A percentile compares a stretch with the other conserved stretches of the same genome.
These are phyloP conservation scores for Themeda triandra DNA, from an alignment of 176 grass and related monocot genomes.

Conservation along the genomic window DNA sequence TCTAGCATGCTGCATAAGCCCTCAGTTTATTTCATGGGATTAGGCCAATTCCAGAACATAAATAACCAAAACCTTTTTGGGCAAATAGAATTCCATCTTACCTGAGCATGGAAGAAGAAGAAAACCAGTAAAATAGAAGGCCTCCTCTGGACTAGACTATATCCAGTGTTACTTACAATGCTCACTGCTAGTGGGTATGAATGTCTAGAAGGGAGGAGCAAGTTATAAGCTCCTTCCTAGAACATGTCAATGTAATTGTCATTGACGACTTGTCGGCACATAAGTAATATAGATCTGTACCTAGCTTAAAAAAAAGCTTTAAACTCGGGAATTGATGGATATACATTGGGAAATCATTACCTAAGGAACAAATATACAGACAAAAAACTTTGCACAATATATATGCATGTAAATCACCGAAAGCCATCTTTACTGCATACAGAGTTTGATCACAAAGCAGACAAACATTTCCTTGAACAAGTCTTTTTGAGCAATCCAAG, in stretches of 20 bases:
- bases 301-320: too few species aligned
- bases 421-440: neutral
- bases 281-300: too few species aligned
- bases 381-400: too few species aligned
- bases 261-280: too few species aligned
- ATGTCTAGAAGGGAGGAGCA: too few species aligned
- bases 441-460: neutral
- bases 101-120: neutral
- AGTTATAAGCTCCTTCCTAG: too few species aligned
- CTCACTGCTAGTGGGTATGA: too few species aligned
- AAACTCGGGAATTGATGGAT: too few species aligned
- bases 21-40: neutral
- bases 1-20: neutral
- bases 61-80: neutral
- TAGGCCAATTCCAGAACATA: neutral
- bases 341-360: too few species aligned
- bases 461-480: neutral
- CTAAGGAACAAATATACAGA: too few species aligned
- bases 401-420: neutral
- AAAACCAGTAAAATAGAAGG: neutral
- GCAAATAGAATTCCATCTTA: neutral
- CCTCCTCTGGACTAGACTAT: neutral
- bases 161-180: neutral
- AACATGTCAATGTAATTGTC: too few species aligned
- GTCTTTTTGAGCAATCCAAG: neutral